Base-by-base conservation (phyloP, 2,329 filamentous ascomycete genomes). In the Chrysoporthe austroafricana region DNA sequence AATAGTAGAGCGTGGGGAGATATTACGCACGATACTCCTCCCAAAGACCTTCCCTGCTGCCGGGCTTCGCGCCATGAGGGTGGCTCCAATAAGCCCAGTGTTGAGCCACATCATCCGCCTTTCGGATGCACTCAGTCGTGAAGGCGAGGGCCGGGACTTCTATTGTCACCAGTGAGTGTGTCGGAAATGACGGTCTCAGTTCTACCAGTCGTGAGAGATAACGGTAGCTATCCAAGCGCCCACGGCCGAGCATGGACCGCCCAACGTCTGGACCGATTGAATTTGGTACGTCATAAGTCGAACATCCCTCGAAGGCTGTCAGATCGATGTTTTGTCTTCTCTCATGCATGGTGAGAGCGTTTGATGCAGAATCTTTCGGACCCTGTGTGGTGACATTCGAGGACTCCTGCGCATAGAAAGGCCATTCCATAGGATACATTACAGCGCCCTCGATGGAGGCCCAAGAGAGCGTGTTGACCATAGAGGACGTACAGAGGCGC, bases 381-480 rank as follows among this genome's bases (percentile, higher is more conserved):
- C 14, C 36, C 9, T 48, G 44, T 21, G 4, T 48, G 7, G 3
- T 48, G 44, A 21, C 44, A 6, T 7, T n/a, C 16, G 44, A 18
- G 44, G 50, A 32, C 26, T 54, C 21, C n/a, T 39, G 54, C 14
- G 54, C 8, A 57, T 6, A 57, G 7, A 57, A 36, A 39, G 52
- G 26, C 52, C 52, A 56, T 6, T 0, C 2, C 16, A 36, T 3
- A 2, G 16, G 14, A n/a, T 16, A 56, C 5, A 4, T 9, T 9
- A 57, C 3, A 3, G 7, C 14, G 26, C 14, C 34, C 34, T 39
- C 54, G 9, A 57, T 18, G 9, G 54, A 57, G n/a, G 54, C 34
- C 54, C 54, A 57, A 39, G 54, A 57, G 54, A 57, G 54, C 4
- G 54, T 57, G 18, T n/a, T 39, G 16, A 39, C 34, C 14, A 57